Evolutionary conservation across 1,284 basidiomycete genomes (phyloP), one percentile per base, ranked within the genome.

Genomic region (Ustilago xerochloae): DNA sequence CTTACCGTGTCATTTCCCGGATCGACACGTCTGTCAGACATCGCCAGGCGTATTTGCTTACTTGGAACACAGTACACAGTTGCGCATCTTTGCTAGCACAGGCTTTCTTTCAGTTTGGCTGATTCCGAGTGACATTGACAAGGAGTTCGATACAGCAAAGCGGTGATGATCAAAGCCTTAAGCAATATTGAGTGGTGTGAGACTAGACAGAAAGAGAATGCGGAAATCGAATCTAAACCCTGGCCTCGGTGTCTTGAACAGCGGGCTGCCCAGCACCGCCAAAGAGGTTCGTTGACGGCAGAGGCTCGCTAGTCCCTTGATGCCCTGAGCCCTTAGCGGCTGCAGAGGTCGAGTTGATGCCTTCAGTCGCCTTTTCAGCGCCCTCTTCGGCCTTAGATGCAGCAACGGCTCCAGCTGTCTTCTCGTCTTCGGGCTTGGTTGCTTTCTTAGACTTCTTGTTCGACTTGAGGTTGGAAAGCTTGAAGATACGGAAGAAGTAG

Each of bases 401-500:
- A 18, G 28, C 59, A 29, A 16, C 38, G n/a, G 16, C 20, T 2
- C 9, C 54, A 1, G 46, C 46, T 26, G 61, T 16, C 26, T 55
- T 47, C 13, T 48, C 33, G 26, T 51, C 10, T 12, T 18, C 48
- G 12, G 48, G 20, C 18, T 16, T 50, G 18, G 20, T 20, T 35
- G 49, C 33, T 39, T 55, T 41, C 26, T 49, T 32, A 16, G 3
- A 26, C 41, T 60, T 65, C 26, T 70, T 67, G 50, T 38, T 47
- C 39, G 50, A 46, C 41, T 58, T 68, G 16, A 51, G 43, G 43
- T 55, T 45, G 26, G 65, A 63, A 16, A 68, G 67, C 46, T 64
- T 64, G 57, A 63, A 69, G 54, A 78, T 52, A 38, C 77, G 60
- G 74, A 78, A 78, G n/a, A 76, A 61, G 59, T 74, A 83, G 53